A percentile compares a stretch with the other conserved stretches of the same genome.
Evolutionary conservation across 2,329 filamentous ascomycete species (phyloP).

Genomic region (Stachybotrys chartarum): DNA sequence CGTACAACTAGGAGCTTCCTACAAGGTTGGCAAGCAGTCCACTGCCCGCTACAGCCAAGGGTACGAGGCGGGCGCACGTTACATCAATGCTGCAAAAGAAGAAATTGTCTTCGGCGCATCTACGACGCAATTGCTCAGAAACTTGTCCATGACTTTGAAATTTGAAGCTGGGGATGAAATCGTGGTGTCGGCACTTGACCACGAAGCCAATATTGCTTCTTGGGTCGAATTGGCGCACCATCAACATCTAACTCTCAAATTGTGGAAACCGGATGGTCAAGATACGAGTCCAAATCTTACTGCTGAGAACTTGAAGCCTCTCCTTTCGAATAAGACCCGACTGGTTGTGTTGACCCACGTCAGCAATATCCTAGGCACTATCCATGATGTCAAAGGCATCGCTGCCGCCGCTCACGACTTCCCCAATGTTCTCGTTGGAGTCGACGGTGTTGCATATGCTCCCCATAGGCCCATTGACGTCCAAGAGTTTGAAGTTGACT

Average conservation of each 20-base stretch:
- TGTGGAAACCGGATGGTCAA: conserved; percentile 43
- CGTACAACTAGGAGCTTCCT: conserved; percentile 69
- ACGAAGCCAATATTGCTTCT: conserved; percentile 69
- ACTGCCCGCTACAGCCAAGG: conserved; percentile 53
- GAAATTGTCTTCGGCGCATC: conserved; percentile 40
- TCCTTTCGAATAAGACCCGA: conserved; percentile 58
- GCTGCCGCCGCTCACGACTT: conserved; percentile 42
- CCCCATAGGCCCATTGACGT: conserved; percentile 68
- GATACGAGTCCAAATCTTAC: conserved; percentile 51
- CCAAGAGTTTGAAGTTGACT: conserved; percentile 59
- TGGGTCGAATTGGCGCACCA: conserved; percentile 63
- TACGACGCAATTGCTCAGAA: conserved; percentile 50
- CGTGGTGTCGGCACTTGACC: conserved; percentile 64
- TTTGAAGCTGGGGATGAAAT: conserved; percentile 57
- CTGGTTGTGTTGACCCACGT: conserved; percentile 69
- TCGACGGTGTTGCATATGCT: conserved; percentile 72
- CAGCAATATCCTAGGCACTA: conserved; percentile 66
- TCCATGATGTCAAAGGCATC: conserved; percentile 55
- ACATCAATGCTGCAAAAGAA: conserved; percentile 58
- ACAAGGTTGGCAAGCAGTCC: conserved; percentile 51
- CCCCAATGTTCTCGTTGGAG: conserved; percentile 50
- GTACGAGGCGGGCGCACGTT: conserved; percentile 58
- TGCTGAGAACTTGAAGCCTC: conserved; percentile 43
- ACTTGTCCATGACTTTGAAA: conserved; percentile 50
- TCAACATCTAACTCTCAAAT: conserved; percentile 56